Evolutionary conservation across 2,329 filamentous ascomycete genomes (phyloP).

Genomic region (Pleurostoma richardsiae): DNA sequence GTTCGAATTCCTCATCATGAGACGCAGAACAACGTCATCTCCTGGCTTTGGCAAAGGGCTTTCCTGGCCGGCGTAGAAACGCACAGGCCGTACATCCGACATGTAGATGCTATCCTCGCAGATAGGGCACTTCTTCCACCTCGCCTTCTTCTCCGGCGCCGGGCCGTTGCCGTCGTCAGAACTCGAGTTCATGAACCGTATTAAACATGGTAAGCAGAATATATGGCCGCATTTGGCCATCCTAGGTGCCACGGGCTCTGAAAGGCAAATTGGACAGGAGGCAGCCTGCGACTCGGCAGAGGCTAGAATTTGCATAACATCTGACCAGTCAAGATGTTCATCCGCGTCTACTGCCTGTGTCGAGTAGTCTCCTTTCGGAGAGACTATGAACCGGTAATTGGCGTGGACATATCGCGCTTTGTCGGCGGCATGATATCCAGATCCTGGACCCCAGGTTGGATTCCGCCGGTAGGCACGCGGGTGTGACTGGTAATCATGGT

Average conservation of each 20-base stretch:
- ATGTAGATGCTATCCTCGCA: conserved; percentile 92
- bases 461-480: conserved; percentile 61
- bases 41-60: conserved; percentile 74
- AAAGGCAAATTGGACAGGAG: conserved; percentile 92
- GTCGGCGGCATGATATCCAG: conserved; percentile 83
- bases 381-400: conserved; percentile 95
- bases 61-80: conserved; percentile 89
- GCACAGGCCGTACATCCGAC: conserved; percentile 82
- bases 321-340: conserved; percentile 82
- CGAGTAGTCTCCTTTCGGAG: conserved; percentile 73
- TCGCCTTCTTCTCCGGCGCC: conserved; percentile 36
- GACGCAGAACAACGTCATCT: conserved; percentile 80
- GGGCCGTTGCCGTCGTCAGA: conserved; percentile 55
- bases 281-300: conserved; percentile 84
- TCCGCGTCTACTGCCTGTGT: conserved; percentile 82
- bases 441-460: conserved; percentile 78
- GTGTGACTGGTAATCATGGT: conserved; percentile 46
- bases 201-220: conserved; percentile 88
- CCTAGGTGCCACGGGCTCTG: conserved; percentile 83
- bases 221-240: conserved; percentile 99
- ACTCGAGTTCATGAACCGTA: conserved; percentile 90
- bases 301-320: conserved; percentile 85
- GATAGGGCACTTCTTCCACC: conserved; percentile 94
- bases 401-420: conserved; percentile 90
- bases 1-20: conserved; percentile 75